Evolutionary conservation across 441 rosid genomes (phyloP), one percentile per base, ranked within the genome.

Genomic region (Syzygium malaccense): DNA sequence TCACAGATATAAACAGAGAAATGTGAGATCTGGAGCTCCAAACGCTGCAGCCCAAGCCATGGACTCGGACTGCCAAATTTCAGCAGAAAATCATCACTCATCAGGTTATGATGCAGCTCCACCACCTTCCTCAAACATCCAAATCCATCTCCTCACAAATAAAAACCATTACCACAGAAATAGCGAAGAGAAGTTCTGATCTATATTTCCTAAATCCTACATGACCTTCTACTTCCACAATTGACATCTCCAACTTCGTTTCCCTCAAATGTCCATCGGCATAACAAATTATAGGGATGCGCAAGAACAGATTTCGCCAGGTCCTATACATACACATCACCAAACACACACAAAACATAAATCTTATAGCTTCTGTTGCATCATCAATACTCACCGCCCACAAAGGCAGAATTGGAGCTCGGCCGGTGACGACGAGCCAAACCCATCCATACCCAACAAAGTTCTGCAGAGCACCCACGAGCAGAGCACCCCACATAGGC

Each of bases 401-500:
- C 88, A 97, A 86, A 88, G 99, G 99, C 86, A 97, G 90, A 91
- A 90, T 89, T 14, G 99, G 97, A 88, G 93, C 95, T 91, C 93
- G 91, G 6, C 97, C 95, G 17, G 98, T 95, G 75, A 95, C 96
- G 85, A 96, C 89, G 91, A 97, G 94, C 99, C 99, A 98, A 91
- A 98, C 97, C 97, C 97, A 95, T 3, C 99, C 99, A 86, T 97
- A 97, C 41, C 99, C 99, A 87, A 96, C 62, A 88, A 98, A 93
- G 87, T 96, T 98, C 93, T 96, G 99, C 78, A 98, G 51, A 86
- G 97, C 99, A 37, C 99, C 99, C 84, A 98, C 95, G 28, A 97
- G 95, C 89, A 96, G 93, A 91, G 97, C 96, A 25, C 95, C 99
- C 99, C 99, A 98, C 6, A 97, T 88, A 90, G 99, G 99, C 92